Conservation (phyloP, 345 rosid species). For the Aegle marmelos region DNA sequence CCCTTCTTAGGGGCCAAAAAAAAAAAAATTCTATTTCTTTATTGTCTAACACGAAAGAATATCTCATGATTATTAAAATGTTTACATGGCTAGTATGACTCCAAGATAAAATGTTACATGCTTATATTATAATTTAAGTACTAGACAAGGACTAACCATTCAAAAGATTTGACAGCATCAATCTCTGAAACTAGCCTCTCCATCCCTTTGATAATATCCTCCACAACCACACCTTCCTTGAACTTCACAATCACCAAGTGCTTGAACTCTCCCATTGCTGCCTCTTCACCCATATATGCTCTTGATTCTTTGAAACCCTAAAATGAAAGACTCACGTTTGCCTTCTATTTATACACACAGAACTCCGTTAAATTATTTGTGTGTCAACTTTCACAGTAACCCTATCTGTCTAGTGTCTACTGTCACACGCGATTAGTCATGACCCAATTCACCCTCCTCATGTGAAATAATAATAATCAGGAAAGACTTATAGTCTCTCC, state of each 20-base stretch:
- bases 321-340: neutral
- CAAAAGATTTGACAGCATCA: constrained; percentile 81
- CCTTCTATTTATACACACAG: constrained; percentile 17
- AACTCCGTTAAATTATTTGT: constrained; percentile 11
- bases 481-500: constrained; percentile 2
- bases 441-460: constrained; percentile 23
- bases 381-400: constrained; percentile 45
- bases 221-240: constrained; percentile 59
- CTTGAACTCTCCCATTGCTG: constrained; percentile 61
- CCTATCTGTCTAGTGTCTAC: constrained; percentile 18
- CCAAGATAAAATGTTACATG: neutral
- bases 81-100: neutral
- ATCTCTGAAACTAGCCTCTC: constrained; percentile 71
- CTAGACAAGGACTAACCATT: constrained; percentile 44
- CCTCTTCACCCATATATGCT: neutral
- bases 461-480: neutral
- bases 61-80: neutral
- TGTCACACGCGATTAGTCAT: neutral
- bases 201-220: constrained; percentile 76
- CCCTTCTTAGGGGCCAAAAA: neutral
- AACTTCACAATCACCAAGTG: constrained; percentile 88
- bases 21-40: too few species aligned
- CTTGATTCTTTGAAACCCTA: neutral
- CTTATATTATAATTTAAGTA: neutral
- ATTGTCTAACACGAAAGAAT: neutral